A percentile compares a stretch with the other conserved stretches of the same genome.
phyloP scores from a whole-genome alignment of 2,329 filamentous ascomycete species.

The Pseudogymnoascus sp. region DNA sequence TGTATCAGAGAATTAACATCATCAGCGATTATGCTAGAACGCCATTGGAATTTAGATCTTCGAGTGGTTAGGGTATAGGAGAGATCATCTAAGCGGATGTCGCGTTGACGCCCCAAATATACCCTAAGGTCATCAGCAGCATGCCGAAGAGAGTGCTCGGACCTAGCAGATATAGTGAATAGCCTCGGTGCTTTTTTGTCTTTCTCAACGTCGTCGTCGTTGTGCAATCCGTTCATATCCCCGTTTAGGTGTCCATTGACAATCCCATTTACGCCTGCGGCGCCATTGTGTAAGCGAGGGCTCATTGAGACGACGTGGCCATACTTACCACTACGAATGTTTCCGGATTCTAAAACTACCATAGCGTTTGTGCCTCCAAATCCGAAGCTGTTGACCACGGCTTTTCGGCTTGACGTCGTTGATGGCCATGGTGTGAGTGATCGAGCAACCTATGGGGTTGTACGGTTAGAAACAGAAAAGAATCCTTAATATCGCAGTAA shows the following conservation, averaged over 20 bases:
- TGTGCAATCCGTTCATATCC: not conserved
- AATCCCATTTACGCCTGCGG: not conserved
- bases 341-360: conserved; percentile 13
- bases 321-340: not conserved
- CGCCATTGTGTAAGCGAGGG: not conserved
- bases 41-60: not conserved
- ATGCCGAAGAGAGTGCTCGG: not conserved
- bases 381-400: conserved; percentile 27
- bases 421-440: not conserved
- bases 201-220: not conserved
- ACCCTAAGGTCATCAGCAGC: not conserved
- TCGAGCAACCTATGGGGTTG: not conserved
- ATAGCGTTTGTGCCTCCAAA: conserved; percentile 41
- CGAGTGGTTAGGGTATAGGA: not conserved
- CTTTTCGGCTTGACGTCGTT: conserved; percentile 3
- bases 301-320: not conserved
- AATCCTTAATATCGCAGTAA: not conserved
- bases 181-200: not conserved
- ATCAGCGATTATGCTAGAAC: not conserved
- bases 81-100: not conserved
- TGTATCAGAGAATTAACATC: not conserved
- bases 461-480: not conserved
- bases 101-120: not conserved
- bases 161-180: not conserved
- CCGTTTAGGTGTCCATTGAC: not conserved